A percentile compares a stretch with the other conserved stretches of the same genome.
Conservation (phyloP, 2,329 filamentous ascomycete species). For the Aspergillus hiratsukae region DNA sequence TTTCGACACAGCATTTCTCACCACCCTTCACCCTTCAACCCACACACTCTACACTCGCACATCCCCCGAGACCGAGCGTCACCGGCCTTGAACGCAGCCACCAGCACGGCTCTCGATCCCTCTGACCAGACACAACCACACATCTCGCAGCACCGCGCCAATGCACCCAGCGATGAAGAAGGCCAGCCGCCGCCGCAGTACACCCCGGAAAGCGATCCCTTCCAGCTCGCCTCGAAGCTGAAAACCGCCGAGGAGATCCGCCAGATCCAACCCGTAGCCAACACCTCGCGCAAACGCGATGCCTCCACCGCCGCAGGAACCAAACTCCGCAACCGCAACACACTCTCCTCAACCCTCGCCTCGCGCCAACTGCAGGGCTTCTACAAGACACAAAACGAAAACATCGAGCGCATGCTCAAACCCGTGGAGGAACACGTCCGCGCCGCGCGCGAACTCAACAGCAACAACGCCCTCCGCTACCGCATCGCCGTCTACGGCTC, state of each 20-base stretch:
- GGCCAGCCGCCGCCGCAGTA: conserved; percentile 50
- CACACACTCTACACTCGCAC: conserved; percentile 11
- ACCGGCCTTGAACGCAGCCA: conserved; percentile 26
- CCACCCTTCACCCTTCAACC: conserved; percentile 23
- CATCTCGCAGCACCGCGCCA: conserved; percentile 19
- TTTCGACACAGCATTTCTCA: conserved; percentile 26
- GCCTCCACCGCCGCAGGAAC: conserved; percentile 38
- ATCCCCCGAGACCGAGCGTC: not conserved
- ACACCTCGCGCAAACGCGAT: conserved; percentile 69
- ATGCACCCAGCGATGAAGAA: conserved; percentile 41
- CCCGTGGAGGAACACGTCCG: conserved; percentile 85
- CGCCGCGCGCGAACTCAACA: conserved; percentile 73
- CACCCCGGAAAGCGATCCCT: conserved; percentile 69
- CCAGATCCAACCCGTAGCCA: conserved; percentile 63
- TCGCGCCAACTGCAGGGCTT: conserved; percentile 61
- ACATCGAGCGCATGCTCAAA: conserved; percentile 87
- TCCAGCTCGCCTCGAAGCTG: conserved; percentile 69
- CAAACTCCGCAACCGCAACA: conserved; percentile 23
- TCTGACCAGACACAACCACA: conserved; percentile 10
- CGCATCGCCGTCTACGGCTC: conserved; percentile 60
- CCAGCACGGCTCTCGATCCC: conserved; percentile 41
- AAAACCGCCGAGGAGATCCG: conserved; percentile 75
- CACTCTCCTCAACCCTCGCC: not conserved
- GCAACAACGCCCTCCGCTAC: conserved; percentile 68
- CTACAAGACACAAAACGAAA: conserved; percentile 88